These are phyloP conservation scores for Acanthamoeba lenticulata DNA, from an alignment of 208 protist genomes.

Conservation along the genomic window DNA sequence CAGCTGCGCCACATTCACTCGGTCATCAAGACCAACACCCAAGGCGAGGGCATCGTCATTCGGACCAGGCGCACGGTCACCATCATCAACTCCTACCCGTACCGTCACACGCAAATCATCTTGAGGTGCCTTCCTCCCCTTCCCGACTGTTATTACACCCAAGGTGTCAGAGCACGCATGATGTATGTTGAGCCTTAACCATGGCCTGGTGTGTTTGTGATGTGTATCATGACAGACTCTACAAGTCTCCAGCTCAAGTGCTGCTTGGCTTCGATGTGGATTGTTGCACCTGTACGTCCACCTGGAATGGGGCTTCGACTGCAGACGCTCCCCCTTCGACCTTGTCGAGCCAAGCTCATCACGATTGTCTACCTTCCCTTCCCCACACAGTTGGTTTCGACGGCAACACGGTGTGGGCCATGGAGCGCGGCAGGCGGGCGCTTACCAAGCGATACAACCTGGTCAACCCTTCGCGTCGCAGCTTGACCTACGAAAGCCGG, in stretches of 20 bases:
- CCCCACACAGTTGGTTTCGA: constrained; percentile 76
- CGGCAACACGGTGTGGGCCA: constrained; percentile 74
- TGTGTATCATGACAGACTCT: constrained; percentile 69
- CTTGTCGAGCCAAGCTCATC: not conserved
- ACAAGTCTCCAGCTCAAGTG: constrained; percentile 80
- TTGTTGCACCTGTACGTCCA: constrained; percentile 65
- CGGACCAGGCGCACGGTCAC: constrained; percentile 73
- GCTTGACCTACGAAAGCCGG: constrained; percentile 78
- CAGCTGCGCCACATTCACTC: constrained; percentile 74
- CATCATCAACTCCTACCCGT: constrained; percentile 73
- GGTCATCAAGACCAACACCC: constrained; percentile 65
- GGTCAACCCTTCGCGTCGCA: constrained; percentile 74
- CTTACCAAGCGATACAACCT: constrained; percentile 70
- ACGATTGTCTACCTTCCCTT: not conserved
- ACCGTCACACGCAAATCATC: constrained; percentile 81
- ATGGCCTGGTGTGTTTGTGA: not conserved
- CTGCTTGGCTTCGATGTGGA: constrained; percentile 85
- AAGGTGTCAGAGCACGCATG: not conserved
- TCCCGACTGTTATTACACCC: not conserved
- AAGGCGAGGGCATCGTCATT: constrained; percentile 8
- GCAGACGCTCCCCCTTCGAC: too few relatives aligned
- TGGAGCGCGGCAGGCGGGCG: constrained; percentile 70
- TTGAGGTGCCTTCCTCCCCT: constrained; percentile 31
- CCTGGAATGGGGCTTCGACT: not conserved
- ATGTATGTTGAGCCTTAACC: not conserved